Conservation (phyloP, 1,139 yeast genomes). For the Debaryomyces nepalensis region DNA sequence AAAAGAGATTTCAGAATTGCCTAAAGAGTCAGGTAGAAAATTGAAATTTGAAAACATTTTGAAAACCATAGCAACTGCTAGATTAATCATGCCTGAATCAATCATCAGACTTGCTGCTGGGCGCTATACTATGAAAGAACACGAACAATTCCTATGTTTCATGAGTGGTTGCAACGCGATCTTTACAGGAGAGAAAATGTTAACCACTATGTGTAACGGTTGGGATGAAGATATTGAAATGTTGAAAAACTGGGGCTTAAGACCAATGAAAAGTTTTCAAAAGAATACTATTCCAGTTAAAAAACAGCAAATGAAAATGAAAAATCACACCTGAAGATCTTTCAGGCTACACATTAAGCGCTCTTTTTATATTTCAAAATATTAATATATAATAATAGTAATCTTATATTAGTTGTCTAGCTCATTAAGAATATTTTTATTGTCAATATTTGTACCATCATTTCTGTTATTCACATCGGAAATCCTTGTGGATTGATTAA, state of each 20-base stretch:
- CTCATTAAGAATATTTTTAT: slow-evolving; percentile 19
- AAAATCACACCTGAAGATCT: too few species aligned
- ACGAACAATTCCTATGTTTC: slow-evolving; percentile 75
- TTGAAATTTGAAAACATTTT: slow-evolving; percentile 64
- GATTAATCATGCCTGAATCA: slow-evolving; percentile 72
- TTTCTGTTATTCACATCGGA: slow-evolving; percentile 9
- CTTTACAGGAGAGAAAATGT: slow-evolving; percentile 80
- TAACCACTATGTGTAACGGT: slow-evolving; percentile 82
- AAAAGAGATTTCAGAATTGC: slow-evolving; percentile 50
- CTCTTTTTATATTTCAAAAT: background rate
- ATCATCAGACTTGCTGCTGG: slow-evolving; percentile 82
- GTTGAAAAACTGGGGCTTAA: slow-evolving; percentile 72
- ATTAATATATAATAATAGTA: background rate
- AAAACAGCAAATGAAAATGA: background rate
- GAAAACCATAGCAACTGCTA: slow-evolving; percentile 75
- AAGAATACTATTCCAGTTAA: background rate
- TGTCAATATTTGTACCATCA: slow-evolving; percentile 12
- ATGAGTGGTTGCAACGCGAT: slow-evolving; percentile 82
- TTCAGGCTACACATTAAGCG: too few species aligned
- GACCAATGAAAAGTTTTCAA: slow-evolving; percentile 63
- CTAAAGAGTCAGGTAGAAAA: slow-evolving; percentile 41
- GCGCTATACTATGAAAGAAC: slow-evolving; percentile 77
- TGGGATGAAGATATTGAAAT: slow-evolving; percentile 81
- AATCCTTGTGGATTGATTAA: slow-evolving; percentile 14
- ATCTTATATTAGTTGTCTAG: slow-evolving; percentile 16